phyloP scores from a whole-genome alignment of 2,329 filamentous ascomycete genomes.

The Stachybotrys elegans region DNA sequence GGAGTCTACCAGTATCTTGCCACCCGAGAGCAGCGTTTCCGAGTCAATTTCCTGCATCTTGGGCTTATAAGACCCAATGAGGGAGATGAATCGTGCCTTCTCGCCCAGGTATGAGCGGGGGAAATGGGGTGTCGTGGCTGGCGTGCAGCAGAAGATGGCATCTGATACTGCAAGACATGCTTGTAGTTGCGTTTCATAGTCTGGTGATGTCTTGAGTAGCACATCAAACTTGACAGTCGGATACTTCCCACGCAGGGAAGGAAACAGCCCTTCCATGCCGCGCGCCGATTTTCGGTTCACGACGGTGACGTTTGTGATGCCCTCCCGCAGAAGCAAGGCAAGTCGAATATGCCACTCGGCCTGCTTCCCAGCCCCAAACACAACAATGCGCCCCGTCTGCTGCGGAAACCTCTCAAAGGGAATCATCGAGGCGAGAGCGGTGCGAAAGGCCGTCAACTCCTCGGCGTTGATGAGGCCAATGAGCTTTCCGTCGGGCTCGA shows the following conservation, averaged over 20 bases:
- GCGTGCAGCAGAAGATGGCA: no score
- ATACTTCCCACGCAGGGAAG: no score
- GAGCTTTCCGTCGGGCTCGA: no score
- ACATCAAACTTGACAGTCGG: no score
- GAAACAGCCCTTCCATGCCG: no score
- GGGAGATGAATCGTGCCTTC: constrained; percentile 21
- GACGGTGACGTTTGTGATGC: constrained; percentile 22
- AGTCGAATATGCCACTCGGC: constrained; percentile 69
- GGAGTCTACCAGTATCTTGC: constrained; percentile 19
- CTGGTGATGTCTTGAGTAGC: no score
- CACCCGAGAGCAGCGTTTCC: constrained; percentile 14
- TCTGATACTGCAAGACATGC: no score
- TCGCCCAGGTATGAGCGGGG: no score
- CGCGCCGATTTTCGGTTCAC: no score
- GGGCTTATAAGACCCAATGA: constrained; percentile 25
- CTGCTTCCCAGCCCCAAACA: constrained; percentile 68
- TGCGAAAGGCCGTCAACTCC: constrained; percentile 65
- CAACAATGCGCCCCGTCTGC: constrained; percentile 43
- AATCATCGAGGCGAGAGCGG: constrained; percentile 58
- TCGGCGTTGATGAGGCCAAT: constrained; percentile 61
- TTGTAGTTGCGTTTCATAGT: no score
- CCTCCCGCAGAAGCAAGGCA: constrained; percentile 46
- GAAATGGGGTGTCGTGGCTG: no score
- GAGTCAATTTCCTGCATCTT: constrained; percentile 28
- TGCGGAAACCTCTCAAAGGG: constrained; percentile 39